A percentile compares a stretch with the other conserved stretches of the same genome.
Evolutionary conservation across 768 basidiomycete genomes (phyloP).

Genomic region (Lactarius hengduanensis): DNA sequence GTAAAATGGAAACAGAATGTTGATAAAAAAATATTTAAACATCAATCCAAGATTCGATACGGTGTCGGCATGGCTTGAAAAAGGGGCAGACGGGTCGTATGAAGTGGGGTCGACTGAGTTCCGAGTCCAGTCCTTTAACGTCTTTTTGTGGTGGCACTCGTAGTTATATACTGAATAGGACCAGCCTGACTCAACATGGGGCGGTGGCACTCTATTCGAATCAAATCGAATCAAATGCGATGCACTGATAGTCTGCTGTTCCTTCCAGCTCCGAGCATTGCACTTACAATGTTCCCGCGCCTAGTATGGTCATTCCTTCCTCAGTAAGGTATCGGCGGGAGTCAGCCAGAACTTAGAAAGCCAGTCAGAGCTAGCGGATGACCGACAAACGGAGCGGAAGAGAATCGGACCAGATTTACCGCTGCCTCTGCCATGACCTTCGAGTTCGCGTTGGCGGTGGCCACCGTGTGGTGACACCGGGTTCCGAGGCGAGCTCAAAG

Average conservation of each 20-base stretch:
- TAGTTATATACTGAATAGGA: constrained; percentile 1
- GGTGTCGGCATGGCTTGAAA: constrained; percentile 5
- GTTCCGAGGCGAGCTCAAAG: no score
- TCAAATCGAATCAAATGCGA: constrained; percentile 3
- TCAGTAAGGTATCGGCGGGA: neutral
- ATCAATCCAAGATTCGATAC: neutral
- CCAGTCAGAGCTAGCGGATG: no score
- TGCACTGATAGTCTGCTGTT: neutral
- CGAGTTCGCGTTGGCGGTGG: constrained; percentile 38
- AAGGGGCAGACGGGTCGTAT: constrained; percentile 7
- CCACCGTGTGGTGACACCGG: constrained; percentile 26
- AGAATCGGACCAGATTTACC: no score
- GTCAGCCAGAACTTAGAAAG: neutral
- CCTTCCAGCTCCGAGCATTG: neutral
- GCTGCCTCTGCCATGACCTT: constrained; percentile 13
- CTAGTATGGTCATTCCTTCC: neutral
- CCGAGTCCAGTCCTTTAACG: constrained; percentile 7
- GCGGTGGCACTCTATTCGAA: constrained; percentile 12
- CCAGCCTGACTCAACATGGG: constrained; percentile 4
- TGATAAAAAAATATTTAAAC: constrained; percentile 3
- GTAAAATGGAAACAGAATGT: neutral
- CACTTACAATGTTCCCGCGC: neutral
- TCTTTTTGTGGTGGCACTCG: neutral
- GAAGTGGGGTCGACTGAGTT: neutral
- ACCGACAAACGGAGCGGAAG: no score